Conservation (phyloP, 2,329 filamentous ascomycete species). For the Elsinoe ampelina region DNA sequence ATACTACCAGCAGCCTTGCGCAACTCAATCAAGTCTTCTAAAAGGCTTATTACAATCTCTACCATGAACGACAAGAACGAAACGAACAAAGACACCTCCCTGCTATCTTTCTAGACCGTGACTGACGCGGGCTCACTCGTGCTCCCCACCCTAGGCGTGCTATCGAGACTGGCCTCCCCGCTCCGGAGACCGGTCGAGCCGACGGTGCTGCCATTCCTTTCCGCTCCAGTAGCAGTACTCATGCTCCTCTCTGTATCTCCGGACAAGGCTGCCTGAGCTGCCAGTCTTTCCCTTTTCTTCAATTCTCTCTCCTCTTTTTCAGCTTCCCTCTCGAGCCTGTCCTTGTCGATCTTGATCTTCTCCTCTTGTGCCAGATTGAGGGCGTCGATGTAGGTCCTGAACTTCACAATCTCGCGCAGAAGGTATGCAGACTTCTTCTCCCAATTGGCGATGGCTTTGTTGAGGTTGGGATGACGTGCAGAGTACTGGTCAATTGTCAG, state of each 20-base stretch:
- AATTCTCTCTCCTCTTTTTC: conserved; percentile 10
- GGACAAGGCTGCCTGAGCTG: not conserved
- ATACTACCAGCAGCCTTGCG: not conserved
- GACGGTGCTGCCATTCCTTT: not conserved
- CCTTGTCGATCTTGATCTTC: conserved; percentile 54
- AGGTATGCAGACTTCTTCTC: conserved; percentile 91
- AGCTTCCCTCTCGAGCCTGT: conserved; percentile 9
- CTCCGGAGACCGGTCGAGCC: not conserved
- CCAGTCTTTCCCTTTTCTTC: conserved; percentile 1
- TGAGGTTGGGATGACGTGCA: conserved; percentile 68
- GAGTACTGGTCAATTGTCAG: conserved; percentile 51
- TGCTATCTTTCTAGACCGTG: not conserved
- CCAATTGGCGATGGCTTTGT: conserved; percentile 90
- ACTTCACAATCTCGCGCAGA: conserved; percentile 90
- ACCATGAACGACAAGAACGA: too few species aligned
- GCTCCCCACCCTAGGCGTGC: conserved; percentile 1
- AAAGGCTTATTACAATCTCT: not conserved
- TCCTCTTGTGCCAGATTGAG: conserved; percentile 60
- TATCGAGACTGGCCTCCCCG: not conserved
- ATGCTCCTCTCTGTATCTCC: not conserved
- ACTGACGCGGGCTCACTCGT: not conserved
- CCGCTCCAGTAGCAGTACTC: not conserved
- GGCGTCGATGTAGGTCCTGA: conserved; percentile 86
- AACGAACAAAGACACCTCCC: not conserved
- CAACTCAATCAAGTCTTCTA: not conserved